Evolutionary conservation across 306 rosid species (phyloP).

Genomic region (Quercus rubra): DNA sequence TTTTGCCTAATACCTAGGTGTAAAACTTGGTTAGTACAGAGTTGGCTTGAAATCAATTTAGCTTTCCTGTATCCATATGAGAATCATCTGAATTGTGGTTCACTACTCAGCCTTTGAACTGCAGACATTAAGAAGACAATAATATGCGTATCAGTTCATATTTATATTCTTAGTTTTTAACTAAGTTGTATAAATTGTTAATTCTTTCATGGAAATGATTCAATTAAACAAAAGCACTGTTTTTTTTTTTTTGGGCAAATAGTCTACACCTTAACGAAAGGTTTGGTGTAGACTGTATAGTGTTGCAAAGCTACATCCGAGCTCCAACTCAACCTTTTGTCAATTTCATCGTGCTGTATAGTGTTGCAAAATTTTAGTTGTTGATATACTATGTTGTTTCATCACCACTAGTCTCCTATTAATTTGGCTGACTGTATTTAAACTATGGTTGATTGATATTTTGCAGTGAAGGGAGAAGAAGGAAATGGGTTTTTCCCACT

Average conservation of each 20-base stretch:
- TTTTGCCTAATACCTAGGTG: constrained; percentile 2
- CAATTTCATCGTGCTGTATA: not conserved
- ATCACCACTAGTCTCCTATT: constrained; percentile 6
- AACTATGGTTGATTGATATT: constrained; percentile 24
- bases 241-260: too few relatives aligned
- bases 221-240: not conserved
- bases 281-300: too few relatives aligned
- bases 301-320: not conserved
- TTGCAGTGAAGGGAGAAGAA: constrained; percentile 95
- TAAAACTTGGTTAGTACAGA: not conserved
- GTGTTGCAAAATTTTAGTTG: constrained; percentile 8
- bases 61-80: not conserved
- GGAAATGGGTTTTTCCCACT: constrained; percentile 87
- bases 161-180: not conserved
- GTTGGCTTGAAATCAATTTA: constrained; percentile 10
- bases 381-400: constrained; percentile 8
- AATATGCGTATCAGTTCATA: not conserved
- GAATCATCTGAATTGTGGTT: not conserved
- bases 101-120: not conserved
- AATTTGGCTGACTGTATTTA: constrained; percentile 17
- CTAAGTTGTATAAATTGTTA: not conserved
- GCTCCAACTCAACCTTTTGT: not conserved
- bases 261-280: not conserved
- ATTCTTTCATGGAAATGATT: not conserved
- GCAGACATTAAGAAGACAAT: not conserved